These are phyloP conservation scores for Platanus orientalis DNA, from an alignment of 164 flowering plant species.

Conservation along the genomic window DNA sequence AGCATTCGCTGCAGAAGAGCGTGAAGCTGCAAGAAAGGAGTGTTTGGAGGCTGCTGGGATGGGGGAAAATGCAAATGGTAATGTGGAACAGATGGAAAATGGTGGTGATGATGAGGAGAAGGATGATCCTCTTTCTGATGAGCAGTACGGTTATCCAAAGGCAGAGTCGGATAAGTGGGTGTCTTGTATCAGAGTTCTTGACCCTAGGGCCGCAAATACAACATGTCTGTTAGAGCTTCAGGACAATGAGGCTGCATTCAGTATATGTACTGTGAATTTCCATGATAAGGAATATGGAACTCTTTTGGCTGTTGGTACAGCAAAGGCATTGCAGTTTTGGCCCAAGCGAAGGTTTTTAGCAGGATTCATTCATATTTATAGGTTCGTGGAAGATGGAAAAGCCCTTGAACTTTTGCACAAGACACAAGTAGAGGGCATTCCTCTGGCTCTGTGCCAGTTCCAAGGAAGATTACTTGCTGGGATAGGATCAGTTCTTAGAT, in stretches of 20 bases:
- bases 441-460: constrained; percentile 88
- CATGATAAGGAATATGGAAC: constrained; percentile 97
- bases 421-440: constrained; percentile 95
- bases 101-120: constrained; percentile 83
- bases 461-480: constrained; percentile 98
- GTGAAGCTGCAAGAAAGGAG: constrained; percentile 90
- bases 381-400: constrained; percentile 88
- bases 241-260: constrained; percentile 97
- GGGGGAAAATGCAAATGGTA: constrained; percentile 80
- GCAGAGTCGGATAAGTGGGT: constrained; percentile 94
- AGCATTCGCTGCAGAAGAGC: constrained; percentile 90
- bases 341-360: constrained; percentile 65
- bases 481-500: constrained; percentile 79
- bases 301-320: constrained; percentile 95
- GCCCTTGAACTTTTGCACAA: constrained; percentile 92
- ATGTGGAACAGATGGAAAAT: constrained; percentile 80
- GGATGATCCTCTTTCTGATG: constrained; percentile 87
- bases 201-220: constrained; percentile 71
- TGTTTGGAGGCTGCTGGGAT: constrained; percentile 80
- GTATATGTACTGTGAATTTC: constrained; percentile 92
- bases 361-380: constrained; percentile 86
- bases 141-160: constrained; percentile 98
- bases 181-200: constrained; percentile 96
- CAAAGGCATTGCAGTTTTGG: constrained; percentile 83
- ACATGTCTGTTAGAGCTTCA: constrained; percentile 96